Evolutionary conservation across 1,139 yeast species (phyloP).

Genomic region (Suhomyces anneliseae): DNA sequence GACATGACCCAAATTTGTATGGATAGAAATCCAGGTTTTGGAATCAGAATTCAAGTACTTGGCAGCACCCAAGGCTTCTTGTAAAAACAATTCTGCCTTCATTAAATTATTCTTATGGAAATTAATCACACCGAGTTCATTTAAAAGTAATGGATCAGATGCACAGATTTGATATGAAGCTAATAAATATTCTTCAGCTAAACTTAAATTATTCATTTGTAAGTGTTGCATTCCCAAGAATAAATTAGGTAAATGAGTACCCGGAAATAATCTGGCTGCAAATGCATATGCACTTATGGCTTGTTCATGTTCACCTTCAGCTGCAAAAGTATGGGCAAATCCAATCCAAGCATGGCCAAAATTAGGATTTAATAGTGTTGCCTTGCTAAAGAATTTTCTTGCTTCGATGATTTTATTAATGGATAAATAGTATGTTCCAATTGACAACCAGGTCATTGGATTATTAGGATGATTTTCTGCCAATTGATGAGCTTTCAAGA

Average conservation of each 20-base stretch:
- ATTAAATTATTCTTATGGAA: constrained; percentile 72
- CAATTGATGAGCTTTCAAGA: constrained; percentile 77
- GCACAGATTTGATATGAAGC: constrained; percentile 79
- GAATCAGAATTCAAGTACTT: constrained; percentile 72
- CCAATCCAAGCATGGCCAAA: constrained; percentile 98
- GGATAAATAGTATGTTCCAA: constrained; percentile 84
- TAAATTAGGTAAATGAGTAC: constrained; percentile 86
- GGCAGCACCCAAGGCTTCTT: constrained; percentile 73
- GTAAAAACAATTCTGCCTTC: constrained; percentile 70
- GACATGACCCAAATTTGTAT: constrained; percentile 89
- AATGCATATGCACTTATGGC: constrained; percentile 97
- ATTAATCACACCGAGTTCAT: constrained; percentile 88
- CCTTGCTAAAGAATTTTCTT: constrained; percentile 81
- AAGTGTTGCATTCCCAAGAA: constrained; percentile 96
- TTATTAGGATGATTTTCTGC: constrained; percentile 84
- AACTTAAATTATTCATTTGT: constrained; percentile 75
- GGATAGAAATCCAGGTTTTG: constrained; percentile 83
- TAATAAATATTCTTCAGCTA: constrained; percentile 83
- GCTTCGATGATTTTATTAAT: constrained; percentile 79
- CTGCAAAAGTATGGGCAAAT: constrained; percentile 96
- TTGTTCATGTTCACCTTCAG: constrained; percentile 98
- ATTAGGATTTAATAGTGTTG: constrained; percentile 84
- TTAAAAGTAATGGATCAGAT: constrained; percentile 80
- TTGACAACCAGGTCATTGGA: constrained; percentile 89
- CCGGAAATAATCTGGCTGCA: constrained; percentile 91